Conservation (phyloP, 208 protist species). For the Strigomonas culicis region DNA sequence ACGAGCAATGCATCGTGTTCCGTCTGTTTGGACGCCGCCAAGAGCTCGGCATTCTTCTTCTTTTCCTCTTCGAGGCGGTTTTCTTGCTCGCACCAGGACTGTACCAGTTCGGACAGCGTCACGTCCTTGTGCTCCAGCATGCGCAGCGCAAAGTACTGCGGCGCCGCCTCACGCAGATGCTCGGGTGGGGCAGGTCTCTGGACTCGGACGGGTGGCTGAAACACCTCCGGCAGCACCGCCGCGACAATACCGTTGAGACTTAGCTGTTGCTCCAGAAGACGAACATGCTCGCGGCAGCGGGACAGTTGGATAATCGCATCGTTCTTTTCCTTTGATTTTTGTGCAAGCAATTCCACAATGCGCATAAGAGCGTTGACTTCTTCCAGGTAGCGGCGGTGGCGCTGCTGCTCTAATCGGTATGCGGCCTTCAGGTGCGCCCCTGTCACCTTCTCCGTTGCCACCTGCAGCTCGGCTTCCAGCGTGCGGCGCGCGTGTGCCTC, state of each 20-base stretch:
- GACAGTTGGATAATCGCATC: slow-evolving; percentile 28
- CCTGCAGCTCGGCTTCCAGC: slow-evolving; percentile 39
- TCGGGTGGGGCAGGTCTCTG: not conserved
- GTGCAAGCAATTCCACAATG: slow-evolving; percentile 56
- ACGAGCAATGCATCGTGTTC: slow-evolving; percentile 60
- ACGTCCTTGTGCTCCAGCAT: slow-evolving; percentile 70
- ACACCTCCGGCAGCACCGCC: slow-evolving; percentile 11
- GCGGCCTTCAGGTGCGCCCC: slow-evolving; percentile 49
- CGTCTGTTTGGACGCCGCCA: slow-evolving; percentile 31
- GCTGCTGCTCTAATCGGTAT: slow-evolving; percentile 37
- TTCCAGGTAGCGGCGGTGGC: slow-evolving; percentile 31
- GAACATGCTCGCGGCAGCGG: slow-evolving; percentile 53
- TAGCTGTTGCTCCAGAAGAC: slow-evolving; percentile 59
- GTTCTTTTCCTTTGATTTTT: slow-evolving; percentile 38
- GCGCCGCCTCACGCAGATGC: slow-evolving; percentile 25
- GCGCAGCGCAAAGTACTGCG: slow-evolving; percentile 74
- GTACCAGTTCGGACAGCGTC: slow-evolving; percentile 75
- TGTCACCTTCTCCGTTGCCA: slow-evolving; percentile 33
- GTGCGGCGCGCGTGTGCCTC: slow-evolving; percentile 32
- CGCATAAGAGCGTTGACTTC: slow-evolving; percentile 63
- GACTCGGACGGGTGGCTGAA: not conserved
- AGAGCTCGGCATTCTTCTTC: slow-evolving; percentile 27
- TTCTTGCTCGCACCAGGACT: slow-evolving; percentile 65
- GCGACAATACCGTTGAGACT: slow-evolving; percentile 60
- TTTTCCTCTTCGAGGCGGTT: slow-evolving; percentile 36